Percentiles rank a stretch among this genome's conserved stretches.
Conservation (phyloP, 169 alveolate genomes). For the Cryptosporidium bovis region DNA sequence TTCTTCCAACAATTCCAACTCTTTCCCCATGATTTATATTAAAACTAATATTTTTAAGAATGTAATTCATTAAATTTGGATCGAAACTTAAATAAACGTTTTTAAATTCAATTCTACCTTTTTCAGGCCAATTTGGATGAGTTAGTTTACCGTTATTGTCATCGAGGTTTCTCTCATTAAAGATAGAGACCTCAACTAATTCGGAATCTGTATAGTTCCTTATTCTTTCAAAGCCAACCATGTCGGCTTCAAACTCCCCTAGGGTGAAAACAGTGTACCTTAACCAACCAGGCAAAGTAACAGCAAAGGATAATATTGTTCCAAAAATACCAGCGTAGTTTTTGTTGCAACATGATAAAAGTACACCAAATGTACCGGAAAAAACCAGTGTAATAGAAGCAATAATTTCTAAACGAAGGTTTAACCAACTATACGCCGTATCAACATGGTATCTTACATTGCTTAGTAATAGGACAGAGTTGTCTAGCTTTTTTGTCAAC, state of each 20-base stretch:
- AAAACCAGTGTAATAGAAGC: constrained; percentile 36
- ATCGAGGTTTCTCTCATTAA: not conserved
- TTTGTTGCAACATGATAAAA: constrained; percentile 26
- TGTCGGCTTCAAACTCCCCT: constrained; percentile 51
- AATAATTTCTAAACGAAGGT: constrained; percentile 60
- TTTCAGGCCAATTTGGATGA: constrained; percentile 19
- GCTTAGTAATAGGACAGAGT: constrained; percentile 12
- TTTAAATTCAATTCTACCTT: constrained; percentile 56
- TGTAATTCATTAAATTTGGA: constrained; percentile 17
- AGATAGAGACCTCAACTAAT: not conserved
- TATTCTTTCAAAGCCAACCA: constrained; percentile 69
- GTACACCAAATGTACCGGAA: constrained; percentile 46
- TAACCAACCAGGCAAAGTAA: constrained; percentile 65
- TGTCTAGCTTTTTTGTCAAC: constrained; percentile 33
- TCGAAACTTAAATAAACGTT: constrained; percentile 16
- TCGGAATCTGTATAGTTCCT: constrained; percentile 45
- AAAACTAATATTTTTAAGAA: constrained; percentile 64
- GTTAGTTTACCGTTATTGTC: not conserved
- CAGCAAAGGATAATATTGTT: constrained; percentile 48
- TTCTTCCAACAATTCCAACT: constrained; percentile 87
- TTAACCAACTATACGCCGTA: constrained; percentile 54
- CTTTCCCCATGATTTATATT: constrained; percentile 78
- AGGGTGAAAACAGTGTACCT: constrained; percentile 37
- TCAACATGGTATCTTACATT: constrained; percentile 56
- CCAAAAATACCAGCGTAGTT: constrained; percentile 35